Conservation (phyloP, 2,329 filamentous ascomycete genomes). For the Pestalotiopsis fici region DNA sequence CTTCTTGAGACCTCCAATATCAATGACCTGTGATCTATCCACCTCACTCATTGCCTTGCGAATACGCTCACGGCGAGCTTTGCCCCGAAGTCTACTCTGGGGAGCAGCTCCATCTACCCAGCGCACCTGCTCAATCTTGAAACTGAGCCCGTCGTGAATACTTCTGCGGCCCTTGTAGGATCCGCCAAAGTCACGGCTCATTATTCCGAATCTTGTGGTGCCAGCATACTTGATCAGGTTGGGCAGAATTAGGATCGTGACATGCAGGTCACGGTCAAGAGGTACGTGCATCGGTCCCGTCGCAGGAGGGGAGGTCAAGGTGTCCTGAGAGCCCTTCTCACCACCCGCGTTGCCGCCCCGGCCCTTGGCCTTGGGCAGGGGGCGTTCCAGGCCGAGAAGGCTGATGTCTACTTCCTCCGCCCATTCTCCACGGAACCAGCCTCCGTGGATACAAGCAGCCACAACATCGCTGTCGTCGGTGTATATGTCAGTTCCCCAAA, state of each 20-base stretch:
- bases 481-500: conserved; percentile 95
- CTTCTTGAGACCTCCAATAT: conserved; percentile 30
- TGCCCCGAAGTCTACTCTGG: conserved; percentile 56
- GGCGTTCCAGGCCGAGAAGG: conserved; percentile 59
- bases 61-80: conserved; percentile 57
- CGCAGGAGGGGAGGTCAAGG: conserved; percentile 54
- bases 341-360: conserved; percentile 20
- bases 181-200: conserved; percentile 76
- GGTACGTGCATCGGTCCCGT: conserved; percentile 66
- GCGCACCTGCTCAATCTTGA: conserved; percentile 76
- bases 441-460: conserved; percentile 88
- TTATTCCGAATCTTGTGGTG: conserved; percentile 77
- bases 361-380: conserved; percentile 35
- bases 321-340: conserved; percentile 36
- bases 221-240: conserved; percentile 74
- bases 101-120: conserved; percentile 78
- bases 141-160: conserved; percentile 84
- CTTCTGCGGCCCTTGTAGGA: conserved; percentile 41
- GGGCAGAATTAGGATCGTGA: conserved; percentile 83
- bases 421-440: conserved; percentile 91
- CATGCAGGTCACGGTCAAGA: conserved; percentile 75
- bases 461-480: conserved; percentile 95
- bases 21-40: conserved; percentile 36
- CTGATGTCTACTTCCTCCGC: conserved; percentile 72
- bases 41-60: conserved; percentile 56